phyloP scores from a whole-genome alignment of 2,329 filamentous ascomycete genomes.

The Leptographium radiaticola region DNA sequence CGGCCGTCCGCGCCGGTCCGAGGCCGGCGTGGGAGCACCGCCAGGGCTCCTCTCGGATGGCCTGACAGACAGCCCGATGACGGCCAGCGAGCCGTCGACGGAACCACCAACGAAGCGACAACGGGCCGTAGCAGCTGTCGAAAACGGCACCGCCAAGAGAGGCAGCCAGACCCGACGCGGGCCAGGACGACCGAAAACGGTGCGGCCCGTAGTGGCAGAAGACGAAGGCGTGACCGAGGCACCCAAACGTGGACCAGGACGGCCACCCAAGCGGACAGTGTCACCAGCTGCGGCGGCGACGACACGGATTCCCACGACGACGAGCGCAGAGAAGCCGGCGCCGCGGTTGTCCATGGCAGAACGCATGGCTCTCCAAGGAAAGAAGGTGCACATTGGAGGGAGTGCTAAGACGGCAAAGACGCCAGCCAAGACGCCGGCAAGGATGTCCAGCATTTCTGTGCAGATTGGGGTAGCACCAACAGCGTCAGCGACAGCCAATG shows the following conservation, averaged over 20 bases:
- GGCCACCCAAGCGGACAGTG: constrained; percentile 17
- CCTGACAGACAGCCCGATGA: not conserved
- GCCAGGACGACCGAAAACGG: not conserved
- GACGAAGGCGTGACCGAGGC: not conserved
- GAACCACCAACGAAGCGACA: constrained; percentile 1
- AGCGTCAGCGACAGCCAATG: no score
- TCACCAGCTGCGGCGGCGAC: constrained; percentile 3
- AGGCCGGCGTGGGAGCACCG: not conserved
- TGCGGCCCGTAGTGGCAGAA: not conserved
- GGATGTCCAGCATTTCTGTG: not conserved
- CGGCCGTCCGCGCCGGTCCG: constrained; percentile 5
- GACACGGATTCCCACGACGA: constrained; percentile 2
- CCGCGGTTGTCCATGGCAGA: constrained; percentile 43
- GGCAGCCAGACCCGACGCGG: constrained; percentile 1
- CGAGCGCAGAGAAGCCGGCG: constrained; percentile 4
- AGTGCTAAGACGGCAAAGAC: not conserved
- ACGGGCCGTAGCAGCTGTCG: no score
- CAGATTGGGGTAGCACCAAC: not conserved
- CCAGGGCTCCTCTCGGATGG: not conserved
- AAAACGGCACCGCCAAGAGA: not conserved
- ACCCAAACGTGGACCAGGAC: constrained; percentile 19
- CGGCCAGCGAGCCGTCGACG: constrained; percentile 12
- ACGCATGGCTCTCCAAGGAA: constrained; percentile 40
- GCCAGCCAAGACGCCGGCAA: not conserved
- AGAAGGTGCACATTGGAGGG: constrained; percentile 34